phyloP scores from a whole-genome alignment of 2,329 filamentous ascomycete species.

The Didymella arachidicola region DNA sequence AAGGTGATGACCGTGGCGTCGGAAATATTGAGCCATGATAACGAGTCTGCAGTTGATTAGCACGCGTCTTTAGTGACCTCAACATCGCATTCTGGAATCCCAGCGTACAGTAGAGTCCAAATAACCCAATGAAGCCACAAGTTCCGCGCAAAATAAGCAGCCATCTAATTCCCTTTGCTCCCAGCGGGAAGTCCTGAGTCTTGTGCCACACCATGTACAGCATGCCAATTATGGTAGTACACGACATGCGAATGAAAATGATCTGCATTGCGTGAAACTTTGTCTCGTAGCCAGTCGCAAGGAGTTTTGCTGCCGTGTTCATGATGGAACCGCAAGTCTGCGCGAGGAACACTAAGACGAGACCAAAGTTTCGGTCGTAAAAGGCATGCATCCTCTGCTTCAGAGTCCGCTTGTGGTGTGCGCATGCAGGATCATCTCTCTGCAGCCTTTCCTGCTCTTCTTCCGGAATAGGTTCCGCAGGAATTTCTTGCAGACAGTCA shows the following conservation, averaged over 20 bases:
- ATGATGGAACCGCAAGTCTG: conserved; percentile 52
- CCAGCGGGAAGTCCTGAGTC: conserved; percentile 36
- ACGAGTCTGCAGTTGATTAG: conserved; percentile 55
- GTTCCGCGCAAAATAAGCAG: conserved; percentile 33
- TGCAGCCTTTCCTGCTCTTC: conserved; percentile 12
- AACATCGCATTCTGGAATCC: conserved; percentile 43
- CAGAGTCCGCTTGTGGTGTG: conserved; percentile 5
- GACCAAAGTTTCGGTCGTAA: conserved; percentile 36
- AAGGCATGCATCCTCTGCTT: conserved; percentile 22
- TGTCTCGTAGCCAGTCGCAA: conserved; percentile 36
- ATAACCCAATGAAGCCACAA: conserved; percentile 39
- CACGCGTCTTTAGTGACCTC: neutral
- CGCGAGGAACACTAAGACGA: conserved; percentile 36
- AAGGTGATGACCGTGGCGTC: conserved; percentile 90
- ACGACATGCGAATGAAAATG: conserved; percentile 77
- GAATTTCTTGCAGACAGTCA: conserved; percentile 9
- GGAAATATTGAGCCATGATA: conserved; percentile 79
- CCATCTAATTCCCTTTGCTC: conserved; percentile 27
- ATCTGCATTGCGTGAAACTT: conserved; percentile 59
- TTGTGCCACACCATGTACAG: conserved; percentile 74
- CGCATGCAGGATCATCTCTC: conserved; percentile 12
- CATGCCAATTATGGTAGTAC: conserved; percentile 71
- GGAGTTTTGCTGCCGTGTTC: conserved; percentile 37
- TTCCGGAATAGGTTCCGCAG: conserved; percentile 13
- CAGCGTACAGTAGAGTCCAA: conserved; percentile 40